Evolutionary conservation across 352 stramenopile species (phyloP), one percentile per base, ranked within the genome.

Genomic region (Phytophthora palmivora): DNA sequence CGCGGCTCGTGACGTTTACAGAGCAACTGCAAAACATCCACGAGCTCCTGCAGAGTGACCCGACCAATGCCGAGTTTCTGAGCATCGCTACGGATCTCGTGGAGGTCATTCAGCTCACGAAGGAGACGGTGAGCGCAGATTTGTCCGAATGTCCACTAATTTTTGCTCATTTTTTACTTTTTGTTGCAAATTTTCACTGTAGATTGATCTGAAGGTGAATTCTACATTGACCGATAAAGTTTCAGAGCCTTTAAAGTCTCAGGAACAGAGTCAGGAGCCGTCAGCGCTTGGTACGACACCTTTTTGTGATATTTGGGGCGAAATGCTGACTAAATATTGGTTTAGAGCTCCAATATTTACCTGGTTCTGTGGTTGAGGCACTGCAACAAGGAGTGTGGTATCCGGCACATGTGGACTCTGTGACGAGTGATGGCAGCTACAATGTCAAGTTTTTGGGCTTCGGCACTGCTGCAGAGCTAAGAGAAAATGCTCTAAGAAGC

Each of bases 11-110:
- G 70, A 90, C 82, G 50, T 95, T 93, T 72, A 82, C 71, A 22
- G 75, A 88, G 68, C 87, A 95, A 74, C 82, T 93, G 34, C 73
- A 86, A 64, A 91, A 77, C 76, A 93, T 95, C 65, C 76, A 93
- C 37, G 66, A 88, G 72, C 74, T 95, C 43, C 67, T 95, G 37
- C 76, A 89, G 58, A 79, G 60, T 26, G 87, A 95, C 28, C 67
- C 84, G 21, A 72, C 78, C 24, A 95, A 95, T 34, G 49, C 22
- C 30, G 87, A 95, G 76, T 92, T 88, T 55, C 60, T 92, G 44
- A 68, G 67, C 28, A 94, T 95, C 74, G 81, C 87, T 10, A 75
- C 81, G 36, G 87, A 95, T 56, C 82, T 95, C 22, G 76, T 90
- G 16, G 87, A 95, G 55, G 87, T 95, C 47, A 92, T 95, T 53